These are phyloP conservation scores for Populus hybrid DNA, from an alignment of 441 rosid genomes.

Conservation along the genomic window DNA sequence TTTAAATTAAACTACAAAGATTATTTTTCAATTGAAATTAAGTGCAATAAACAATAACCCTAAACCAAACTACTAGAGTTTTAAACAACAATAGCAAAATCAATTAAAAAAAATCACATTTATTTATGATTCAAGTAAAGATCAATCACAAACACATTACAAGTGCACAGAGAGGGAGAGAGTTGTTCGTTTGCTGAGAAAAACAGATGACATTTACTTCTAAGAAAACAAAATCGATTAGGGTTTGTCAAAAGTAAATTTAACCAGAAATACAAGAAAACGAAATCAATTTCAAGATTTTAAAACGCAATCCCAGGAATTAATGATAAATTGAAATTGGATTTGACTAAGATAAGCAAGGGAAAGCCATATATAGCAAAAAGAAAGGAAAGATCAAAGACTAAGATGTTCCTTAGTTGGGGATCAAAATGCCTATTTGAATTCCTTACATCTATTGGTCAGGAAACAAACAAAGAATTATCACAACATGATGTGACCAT, in stretches of 20 bases:
- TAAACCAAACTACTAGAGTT: not conserved
- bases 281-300: not conserved
- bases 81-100: not conserved
- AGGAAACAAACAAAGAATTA: slow-evolving; percentile 31
- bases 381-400: slow-evolving; percentile 14
- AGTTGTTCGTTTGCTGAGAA: not conserved
- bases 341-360: not conserved
- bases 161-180: not conserved
- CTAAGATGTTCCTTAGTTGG: slow-evolving; percentile 41
- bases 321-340: not conserved
- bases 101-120: not conserved
- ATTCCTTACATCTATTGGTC: slow-evolving; percentile 43
- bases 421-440: slow-evolving; percentile 40
- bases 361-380: not conserved
- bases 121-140: not conserved
- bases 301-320: not conserved
- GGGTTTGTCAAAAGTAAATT: too few relatives aligned
- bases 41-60: not conserved
- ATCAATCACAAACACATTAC: not conserved
- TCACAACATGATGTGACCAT: slow-evolving; percentile 38
- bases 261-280: not conserved
- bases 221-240: too few relatives aligned
- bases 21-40: not conserved
- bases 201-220: not conserved
- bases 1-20: too few relatives aligned